Evolutionary conservation across 345 rosid species (phyloP).

Genomic region (Linum trigynum): DNA sequence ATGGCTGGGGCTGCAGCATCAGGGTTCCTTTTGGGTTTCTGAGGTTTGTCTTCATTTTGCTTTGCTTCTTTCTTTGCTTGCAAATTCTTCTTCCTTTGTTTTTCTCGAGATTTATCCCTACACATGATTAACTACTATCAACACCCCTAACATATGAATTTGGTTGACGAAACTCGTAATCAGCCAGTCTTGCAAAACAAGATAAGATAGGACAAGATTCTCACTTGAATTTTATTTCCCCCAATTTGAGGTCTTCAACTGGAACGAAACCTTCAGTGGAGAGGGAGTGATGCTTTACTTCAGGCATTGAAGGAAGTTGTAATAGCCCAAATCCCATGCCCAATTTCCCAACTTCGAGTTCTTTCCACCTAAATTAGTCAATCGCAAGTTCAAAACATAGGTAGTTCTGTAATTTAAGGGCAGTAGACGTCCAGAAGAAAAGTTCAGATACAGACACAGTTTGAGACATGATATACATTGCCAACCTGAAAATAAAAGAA

Average conservation of each 20-base stretch:
- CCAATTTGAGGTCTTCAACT: conserved; percentile 46
- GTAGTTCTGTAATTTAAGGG: background rate
- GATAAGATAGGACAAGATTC: conserved; percentile 11
- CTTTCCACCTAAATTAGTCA: conserved; percentile 55
- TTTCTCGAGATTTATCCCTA: conserved; percentile 85
- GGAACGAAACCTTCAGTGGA: conserved; percentile 63
- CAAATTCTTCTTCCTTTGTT: conserved; percentile 64
- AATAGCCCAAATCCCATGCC: conserved; percentile 89
- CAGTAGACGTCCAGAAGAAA: background rate
- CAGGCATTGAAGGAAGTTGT: conserved; percentile 79
- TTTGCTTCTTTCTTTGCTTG: conserved; percentile 46
- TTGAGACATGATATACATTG: background rate
- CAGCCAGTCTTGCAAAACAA: background rate
- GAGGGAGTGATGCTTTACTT: conserved; percentile 69
- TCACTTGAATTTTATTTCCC: conserved; percentile 74
- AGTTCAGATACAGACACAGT: conserved; percentile 11
- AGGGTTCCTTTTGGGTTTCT: conserved; percentile 33
- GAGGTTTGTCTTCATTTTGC: conserved; percentile 32
- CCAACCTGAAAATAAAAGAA: conserved; percentile 68
- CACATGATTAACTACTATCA: conserved; percentile 13
- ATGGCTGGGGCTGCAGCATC: conserved; percentile 17
- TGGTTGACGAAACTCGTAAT: background rate
- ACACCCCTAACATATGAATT: background rate
- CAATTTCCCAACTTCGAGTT: conserved; percentile 76
- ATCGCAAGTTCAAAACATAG: background rate